Conservation (phyloP, 768 basidiomycete species). For the Termitomyces eurrhizus region DNA sequence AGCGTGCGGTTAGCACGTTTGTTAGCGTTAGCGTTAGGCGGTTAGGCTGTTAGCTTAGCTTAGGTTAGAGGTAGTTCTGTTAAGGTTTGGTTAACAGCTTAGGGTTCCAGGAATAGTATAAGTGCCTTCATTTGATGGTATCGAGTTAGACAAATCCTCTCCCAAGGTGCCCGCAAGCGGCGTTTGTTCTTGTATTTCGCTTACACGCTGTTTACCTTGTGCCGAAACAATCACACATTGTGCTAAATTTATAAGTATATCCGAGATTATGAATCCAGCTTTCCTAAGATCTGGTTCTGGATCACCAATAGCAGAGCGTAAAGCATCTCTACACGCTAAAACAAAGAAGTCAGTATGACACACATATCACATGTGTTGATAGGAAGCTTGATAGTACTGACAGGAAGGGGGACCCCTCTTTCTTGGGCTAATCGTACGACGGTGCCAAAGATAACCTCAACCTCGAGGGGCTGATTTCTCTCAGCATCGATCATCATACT, state of each 20-base stretch:
- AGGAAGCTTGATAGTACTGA: slow-evolving; percentile 26
- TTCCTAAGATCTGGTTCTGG: slow-evolving; percentile 57
- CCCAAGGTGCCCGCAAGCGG: no score
- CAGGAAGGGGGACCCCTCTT: slow-evolving; percentile 43
- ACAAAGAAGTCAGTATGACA: neutral
- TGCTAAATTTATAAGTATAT: neutral
- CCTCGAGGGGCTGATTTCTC: slow-evolving; percentile 55
- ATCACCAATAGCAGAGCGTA: slow-evolving; percentile 56
- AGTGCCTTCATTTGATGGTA: no score
- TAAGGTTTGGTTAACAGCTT: no score
- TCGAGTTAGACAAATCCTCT: no score
- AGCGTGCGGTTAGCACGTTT: no score
- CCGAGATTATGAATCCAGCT: slow-evolving; percentile 14
- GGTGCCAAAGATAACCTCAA: slow-evolving; percentile 63
- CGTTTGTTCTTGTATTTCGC: no score
- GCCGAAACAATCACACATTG: neutral
- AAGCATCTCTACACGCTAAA: slow-evolving; percentile 57
- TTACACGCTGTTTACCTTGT: neutral
- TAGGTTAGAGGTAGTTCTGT: no score
- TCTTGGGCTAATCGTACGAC: slow-evolving; percentile 50
- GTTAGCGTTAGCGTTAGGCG: no score
- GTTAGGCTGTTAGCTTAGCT: no score
- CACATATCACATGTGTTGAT: neutral
- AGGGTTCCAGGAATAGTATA: no score
- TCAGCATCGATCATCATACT: slow-evolving; percentile 63